Evolutionary conservation across 2,329 filamentous ascomycete genomes (phyloP).

Genomic region (Scolecobasidium constrictum): DNA sequence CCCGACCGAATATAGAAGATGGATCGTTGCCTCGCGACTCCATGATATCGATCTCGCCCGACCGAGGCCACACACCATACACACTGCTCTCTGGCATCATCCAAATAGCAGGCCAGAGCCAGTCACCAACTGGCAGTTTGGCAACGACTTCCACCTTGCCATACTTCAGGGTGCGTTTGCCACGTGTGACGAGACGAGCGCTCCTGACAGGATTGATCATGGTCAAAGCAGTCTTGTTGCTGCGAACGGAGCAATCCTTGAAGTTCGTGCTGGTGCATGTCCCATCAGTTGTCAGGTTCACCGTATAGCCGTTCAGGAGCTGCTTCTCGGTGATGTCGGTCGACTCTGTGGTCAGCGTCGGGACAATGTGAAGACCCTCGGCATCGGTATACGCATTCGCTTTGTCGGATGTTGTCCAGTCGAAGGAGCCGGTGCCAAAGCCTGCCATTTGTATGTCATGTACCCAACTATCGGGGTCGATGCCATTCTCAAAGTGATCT

Average conservation of each 20-base stretch:
- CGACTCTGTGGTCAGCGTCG: conserved; percentile 33
- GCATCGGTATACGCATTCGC: conserved; percentile 37
- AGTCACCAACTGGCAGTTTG: conserved; percentile 41
- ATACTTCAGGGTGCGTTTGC: conserved; percentile 35
- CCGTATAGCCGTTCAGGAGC: conserved; percentile 26
- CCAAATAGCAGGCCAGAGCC: conserved; percentile 39
- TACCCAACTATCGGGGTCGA: conserved; percentile 36
- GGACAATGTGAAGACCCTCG: conserved; percentile 42
- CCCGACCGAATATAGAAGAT: conserved; percentile 39
- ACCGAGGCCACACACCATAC: conserved; percentile 37
- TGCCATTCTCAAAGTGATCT: conserved; percentile 37
- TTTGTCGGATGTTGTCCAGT: conserved; percentile 39
- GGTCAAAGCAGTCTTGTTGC: conserved; percentile 31
- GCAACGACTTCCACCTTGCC: conserved; percentile 43
- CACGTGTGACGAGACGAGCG: conserved; percentile 37
- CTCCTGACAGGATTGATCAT: conserved; percentile 41
- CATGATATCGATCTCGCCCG: conserved; percentile 44
- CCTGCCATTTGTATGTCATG: conserved; percentile 35
- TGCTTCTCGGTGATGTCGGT: conserved; percentile 28
- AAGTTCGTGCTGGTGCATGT: conserved; percentile 27
- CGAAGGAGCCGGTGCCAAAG: conserved; percentile 38
- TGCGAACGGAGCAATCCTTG: conserved; percentile 26
- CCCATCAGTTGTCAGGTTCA: conserved; percentile 33
- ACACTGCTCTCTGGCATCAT: conserved; percentile 11
- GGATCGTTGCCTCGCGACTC: conserved; percentile 38